Percentiles rank a stretch among this genome's conserved stretches.
Conservation (phyloP, 352 stramenopile genomes). For the Globisporangium iwayamae region DNA sequence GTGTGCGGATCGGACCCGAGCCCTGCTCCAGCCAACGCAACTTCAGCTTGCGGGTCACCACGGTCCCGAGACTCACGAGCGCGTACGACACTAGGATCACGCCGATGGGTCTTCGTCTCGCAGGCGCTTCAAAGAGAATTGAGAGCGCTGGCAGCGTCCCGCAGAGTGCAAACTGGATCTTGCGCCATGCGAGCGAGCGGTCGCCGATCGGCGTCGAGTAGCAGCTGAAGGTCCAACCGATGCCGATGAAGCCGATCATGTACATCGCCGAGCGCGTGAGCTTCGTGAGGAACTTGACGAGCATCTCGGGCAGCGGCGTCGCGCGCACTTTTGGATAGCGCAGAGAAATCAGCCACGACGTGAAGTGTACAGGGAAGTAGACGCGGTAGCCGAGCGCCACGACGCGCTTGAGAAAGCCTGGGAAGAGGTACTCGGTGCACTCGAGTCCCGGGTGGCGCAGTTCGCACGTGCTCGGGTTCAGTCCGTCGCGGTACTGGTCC, state of each 20-base stretch:
- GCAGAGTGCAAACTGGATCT: slow-evolving; percentile 49
- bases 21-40: slow-evolving; percentile 36
- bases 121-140: slow-evolving; percentile 51
- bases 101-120: slow-evolving; percentile 41
- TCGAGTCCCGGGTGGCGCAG: slow-evolving; percentile 36
- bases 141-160: slow-evolving; percentile 42
- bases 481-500: slow-evolving; percentile 30
- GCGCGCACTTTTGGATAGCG: slow-evolving; percentile 35
- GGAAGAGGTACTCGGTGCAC: slow-evolving; percentile 41
- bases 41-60: slow-evolving; percentile 28
- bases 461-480: slow-evolving; percentile 48
- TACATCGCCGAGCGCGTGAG: slow-evolving; percentile 50
- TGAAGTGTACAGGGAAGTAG: slow-evolving; percentile 57
- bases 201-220: slow-evolving; percentile 36
- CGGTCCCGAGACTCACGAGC: slow-evolving; percentile 47
- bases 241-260: slow-evolving; percentile 48
- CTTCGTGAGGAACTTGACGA: slow-evolving; percentile 29
- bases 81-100: slow-evolving; percentile 63
- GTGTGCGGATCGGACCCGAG: slow-evolving; percentile 22
- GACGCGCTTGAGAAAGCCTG: slow-evolving; percentile 36
- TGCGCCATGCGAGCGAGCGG: slow-evolving; percentile 38
- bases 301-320: slow-evolving; percentile 26
- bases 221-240: slow-evolving; percentile 47
- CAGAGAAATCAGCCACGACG: slow-evolving; percentile 43
- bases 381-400: slow-evolving; percentile 37